Percentiles rank a stretch among this genome's conserved stretches.
phyloP scores from a whole-genome alignment of 768 basidiomycete species.

The Boletus insuetus region DNA sequence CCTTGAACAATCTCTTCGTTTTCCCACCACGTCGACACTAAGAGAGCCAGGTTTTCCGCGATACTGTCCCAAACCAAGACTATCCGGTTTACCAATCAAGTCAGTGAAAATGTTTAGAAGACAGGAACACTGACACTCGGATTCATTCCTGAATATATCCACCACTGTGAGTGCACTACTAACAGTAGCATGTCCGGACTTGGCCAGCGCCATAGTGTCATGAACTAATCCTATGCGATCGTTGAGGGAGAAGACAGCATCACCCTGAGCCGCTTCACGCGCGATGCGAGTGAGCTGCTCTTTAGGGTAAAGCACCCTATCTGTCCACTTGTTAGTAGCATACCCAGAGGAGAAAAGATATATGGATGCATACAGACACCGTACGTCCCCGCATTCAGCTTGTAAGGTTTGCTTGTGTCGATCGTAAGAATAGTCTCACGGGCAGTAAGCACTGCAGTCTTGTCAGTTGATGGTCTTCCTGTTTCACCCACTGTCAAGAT shows the following conservation, averaged over 20 bases:
- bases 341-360: background rate
- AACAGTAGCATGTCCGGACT: conserved; percentile 74
- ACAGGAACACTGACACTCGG: conserved; percentile 56
- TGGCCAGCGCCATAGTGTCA: conserved; percentile 77
- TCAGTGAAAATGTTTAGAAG: background rate
- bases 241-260: conserved; percentile 69
- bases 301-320: conserved; percentile 83
- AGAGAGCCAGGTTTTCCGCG: conserved; percentile 46
- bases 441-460: conserved; percentile 58
- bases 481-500: conserved; percentile 58
- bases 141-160: conserved; percentile 65
- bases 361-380: conserved; percentile 72
- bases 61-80: conserved; percentile 84
- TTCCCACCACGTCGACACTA: conserved; percentile 84
- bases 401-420: conserved; percentile 78
- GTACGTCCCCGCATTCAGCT: conserved; percentile 85
- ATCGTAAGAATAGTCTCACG: conserved; percentile 67
- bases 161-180: conserved; percentile 77
- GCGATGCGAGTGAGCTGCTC: conserved; percentile 79
- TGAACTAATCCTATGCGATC: conserved; percentile 89
- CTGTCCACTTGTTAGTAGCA: conserved; percentile 35
- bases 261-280: conserved; percentile 65
- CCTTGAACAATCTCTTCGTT: conserved; percentile 49
- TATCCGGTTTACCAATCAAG: conserved; percentile 27
- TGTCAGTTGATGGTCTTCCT: conserved; percentile 61